Conservation (phyloP, 2,329 filamentous ascomycete genomes). For the Calcarisporium arbuscula region DNA sequence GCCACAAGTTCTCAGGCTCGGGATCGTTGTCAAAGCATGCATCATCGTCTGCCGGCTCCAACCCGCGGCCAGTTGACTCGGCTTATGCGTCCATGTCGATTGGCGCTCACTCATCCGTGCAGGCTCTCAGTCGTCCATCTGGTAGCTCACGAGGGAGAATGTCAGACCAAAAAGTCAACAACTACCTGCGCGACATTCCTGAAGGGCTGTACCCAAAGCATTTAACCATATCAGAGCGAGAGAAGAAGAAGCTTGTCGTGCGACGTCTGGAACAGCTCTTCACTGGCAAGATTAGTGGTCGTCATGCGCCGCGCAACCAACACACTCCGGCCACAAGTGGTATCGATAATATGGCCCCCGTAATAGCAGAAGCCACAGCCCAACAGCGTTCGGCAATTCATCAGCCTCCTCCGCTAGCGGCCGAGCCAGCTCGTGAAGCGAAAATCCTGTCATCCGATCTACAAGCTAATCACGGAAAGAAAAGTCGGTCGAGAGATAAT, state of each 20-base stretch:
- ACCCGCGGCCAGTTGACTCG: constrained; percentile 51
- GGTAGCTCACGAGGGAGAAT: constrained; percentile 31
- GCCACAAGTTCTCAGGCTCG: constrained; percentile 32
- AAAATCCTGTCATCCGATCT: constrained; percentile 34
- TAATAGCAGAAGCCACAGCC: constrained; percentile 21
- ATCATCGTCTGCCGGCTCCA: constrained; percentile 45
- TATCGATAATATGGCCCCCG: constrained; percentile 10
- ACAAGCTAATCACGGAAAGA: constrained; percentile 25
- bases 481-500: constrained; percentile 35
- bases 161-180: constrained; percentile 57
- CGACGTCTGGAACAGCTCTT: constrained; percentile 74
- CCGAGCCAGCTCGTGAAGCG: constrained; percentile 41
- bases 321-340: constrained; percentile 11
- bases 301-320: constrained; percentile 25
- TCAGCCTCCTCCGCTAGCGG: constrained; percentile 22
- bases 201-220: constrained; percentile 59
- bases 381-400: constrained; percentile 9
- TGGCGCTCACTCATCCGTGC: constrained; percentile 38
- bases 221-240: constrained; percentile 59
- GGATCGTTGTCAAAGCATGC: constrained; percentile 44
- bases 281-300: constrained; percentile 56
- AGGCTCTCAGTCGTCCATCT: constrained; percentile 30
- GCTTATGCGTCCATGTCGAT: constrained; percentile 64
- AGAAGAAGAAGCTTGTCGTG: constrained; percentile 72
- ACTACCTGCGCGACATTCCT: constrained; percentile 67